Conservation (phyloP, 208 protist species). For the Leishmania mexicana region DNA sequence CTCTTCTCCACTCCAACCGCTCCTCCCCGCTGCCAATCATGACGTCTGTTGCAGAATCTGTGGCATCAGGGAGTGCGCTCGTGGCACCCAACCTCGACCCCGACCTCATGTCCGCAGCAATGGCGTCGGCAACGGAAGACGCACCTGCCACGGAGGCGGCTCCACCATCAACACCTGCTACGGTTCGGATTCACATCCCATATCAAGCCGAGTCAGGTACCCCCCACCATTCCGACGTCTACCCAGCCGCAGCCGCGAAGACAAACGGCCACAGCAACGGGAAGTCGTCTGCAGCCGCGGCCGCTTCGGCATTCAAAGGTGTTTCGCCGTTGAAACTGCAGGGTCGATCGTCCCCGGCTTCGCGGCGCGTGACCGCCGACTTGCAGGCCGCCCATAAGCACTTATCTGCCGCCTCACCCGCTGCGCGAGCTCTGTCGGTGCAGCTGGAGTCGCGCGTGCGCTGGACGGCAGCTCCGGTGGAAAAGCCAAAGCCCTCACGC, state of each 20-base stretch:
- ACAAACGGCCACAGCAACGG: not conserved
- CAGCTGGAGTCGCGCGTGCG: not conserved
- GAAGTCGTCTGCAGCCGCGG: not conserved
- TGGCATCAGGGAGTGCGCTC: not conserved
- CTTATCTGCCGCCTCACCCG: not conserved
- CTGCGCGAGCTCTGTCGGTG: not conserved
- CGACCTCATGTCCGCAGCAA: not conserved
- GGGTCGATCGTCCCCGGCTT: constrained; percentile 2
- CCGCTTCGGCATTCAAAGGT: not conserved
- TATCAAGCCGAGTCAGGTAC: constrained; percentile 16
- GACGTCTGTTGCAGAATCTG: not conserved
- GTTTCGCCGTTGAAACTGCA: not conserved
- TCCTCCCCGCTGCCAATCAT: not conserved
- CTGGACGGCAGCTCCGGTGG: not conserved
- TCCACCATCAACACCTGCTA: not conserved
- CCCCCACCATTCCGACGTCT: not conserved
- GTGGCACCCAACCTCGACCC: not conserved
- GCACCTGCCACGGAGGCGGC: not conserved
- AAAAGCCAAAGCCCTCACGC: not conserved
- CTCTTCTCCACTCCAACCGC: not conserved
- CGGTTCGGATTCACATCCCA: constrained; percentile 18
- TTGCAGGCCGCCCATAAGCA: not conserved
- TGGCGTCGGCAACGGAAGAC: not conserved
- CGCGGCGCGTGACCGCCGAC: not conserved
- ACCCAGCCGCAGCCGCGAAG: not conserved